A percentile compares a stretch with the other conserved stretches of the same genome.
Conservation (phyloP, 169 alveolate genomes). For the Theileria parva region DNA sequence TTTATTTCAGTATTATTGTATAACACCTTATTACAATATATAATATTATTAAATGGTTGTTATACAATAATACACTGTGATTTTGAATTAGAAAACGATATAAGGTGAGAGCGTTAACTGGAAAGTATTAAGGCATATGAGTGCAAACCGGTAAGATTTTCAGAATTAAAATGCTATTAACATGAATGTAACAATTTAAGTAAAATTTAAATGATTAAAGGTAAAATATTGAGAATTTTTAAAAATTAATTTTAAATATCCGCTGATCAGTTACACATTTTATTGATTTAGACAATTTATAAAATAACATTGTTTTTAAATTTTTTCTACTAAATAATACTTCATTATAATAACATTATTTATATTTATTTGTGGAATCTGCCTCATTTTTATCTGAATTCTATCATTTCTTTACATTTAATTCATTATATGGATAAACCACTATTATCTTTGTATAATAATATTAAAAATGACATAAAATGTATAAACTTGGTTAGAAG, state of each 20-base stretch:
- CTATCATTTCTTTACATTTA: not conserved
- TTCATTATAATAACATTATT: not conserved
- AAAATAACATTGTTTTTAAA: not conserved
- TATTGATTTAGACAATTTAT: not conserved
- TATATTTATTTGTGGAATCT: not conserved
- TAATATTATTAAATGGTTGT: too few species aligned
- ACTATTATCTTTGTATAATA: not conserved
- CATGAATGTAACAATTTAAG: not conserved
- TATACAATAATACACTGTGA: too few species aligned
- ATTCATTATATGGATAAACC: not conserved
- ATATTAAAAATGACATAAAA: not conserved
- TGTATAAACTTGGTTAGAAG: not conserved
- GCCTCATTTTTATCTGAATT: not conserved
- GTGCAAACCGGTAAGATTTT: not conserved
- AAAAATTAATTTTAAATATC: not conserved
- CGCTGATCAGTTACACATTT: not conserved
- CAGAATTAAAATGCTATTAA: not conserved
- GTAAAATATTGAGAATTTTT: not conserved
- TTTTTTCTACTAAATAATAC: not conserved
- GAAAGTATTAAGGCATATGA: conserved; percentile 1
- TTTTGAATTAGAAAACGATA: too few species aligned
- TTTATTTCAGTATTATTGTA: not conserved
- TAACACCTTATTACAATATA: too few species aligned
- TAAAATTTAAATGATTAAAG: not conserved
- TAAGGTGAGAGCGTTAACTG: not conserved